phyloP scores from a whole-genome alignment of 2,329 filamentous ascomycete species.

The Colletotrichum eremochloae region DNA sequence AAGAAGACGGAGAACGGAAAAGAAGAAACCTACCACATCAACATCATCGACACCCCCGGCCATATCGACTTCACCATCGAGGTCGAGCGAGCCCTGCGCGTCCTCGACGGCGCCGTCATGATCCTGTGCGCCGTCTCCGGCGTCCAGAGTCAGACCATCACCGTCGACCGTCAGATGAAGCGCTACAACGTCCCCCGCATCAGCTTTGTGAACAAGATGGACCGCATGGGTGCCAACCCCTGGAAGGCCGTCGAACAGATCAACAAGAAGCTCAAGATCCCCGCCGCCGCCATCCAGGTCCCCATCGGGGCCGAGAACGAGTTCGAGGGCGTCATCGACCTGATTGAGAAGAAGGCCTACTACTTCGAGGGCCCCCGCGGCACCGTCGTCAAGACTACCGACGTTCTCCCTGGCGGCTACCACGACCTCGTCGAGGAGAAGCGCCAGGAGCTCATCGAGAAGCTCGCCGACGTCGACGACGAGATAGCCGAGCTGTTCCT shows the following conservation, averaged over 20 bases:
- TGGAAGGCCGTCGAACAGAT: constrained; percentile 99
- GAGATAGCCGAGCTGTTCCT: constrained; percentile 97
- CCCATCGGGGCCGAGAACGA: constrained; percentile 94
- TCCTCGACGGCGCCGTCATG: constrained; percentile 97
- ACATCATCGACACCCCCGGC: constrained; percentile 97
- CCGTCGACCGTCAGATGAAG: constrained; percentile 98
- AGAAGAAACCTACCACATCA: constrained; percentile 95
- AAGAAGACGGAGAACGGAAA: constrained; percentile 85
- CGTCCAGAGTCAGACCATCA: constrained; percentile 98
- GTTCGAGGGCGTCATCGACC: constrained; percentile 91
- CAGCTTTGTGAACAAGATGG: constrained; percentile 99
- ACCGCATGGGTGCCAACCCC: constrained; percentile 97
- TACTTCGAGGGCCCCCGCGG: constrained; percentile 91
- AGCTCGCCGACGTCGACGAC: constrained; percentile 96
- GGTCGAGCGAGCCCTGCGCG: constrained; percentile 93
- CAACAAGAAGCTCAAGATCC: constrained; percentile 93
- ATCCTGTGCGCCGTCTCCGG: constrained; percentile 97
- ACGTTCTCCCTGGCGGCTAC: constrained; percentile 86
- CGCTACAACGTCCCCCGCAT: constrained; percentile 96
- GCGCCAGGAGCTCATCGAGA: constrained; percentile 89
- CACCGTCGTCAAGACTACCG: constrained; percentile 79
- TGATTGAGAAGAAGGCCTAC: constrained; percentile 91
- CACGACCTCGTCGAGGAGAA: constrained; percentile 84
- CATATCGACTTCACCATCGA: constrained; percentile 99
- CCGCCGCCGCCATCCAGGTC: constrained; percentile 92